phyloP scores from a whole-genome alignment of 176 grass and related monocot genomes.

The Rhipidocladum racemiflorum region DNA sequence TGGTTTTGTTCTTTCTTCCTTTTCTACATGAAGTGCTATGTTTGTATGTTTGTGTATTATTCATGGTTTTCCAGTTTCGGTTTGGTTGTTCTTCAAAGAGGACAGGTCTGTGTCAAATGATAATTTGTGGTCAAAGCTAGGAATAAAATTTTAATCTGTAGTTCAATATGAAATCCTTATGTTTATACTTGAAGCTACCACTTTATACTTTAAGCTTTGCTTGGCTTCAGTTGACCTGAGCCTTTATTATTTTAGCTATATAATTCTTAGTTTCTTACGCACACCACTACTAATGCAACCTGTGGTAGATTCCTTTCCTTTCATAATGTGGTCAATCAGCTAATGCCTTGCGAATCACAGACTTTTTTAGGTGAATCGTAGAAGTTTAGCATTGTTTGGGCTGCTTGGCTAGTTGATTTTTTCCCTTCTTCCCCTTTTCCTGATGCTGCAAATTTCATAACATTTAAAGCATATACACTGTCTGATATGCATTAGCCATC shows the following conservation, averaged over 20 bases:
- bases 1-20: too few species aligned
- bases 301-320: not conserved
- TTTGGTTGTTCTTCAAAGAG: too few species aligned
- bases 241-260: not conserved
- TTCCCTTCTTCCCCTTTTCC: slow-evolving; percentile 3
- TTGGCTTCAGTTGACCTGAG: not conserved
- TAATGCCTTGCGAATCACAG: not conserved
- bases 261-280: not conserved
- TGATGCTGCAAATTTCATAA: not conserved
- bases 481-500: not conserved
- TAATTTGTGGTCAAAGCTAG: too few species aligned
- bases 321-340: not conserved
- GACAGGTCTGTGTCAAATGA: too few species aligned
- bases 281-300: not conserved
- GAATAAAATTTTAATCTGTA: too few species aligned
- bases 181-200: too few species aligned
- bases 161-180: too few species aligned
- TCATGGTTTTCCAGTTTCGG: too few species aligned
- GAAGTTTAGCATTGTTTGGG: not conserved
- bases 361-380: not conserved
- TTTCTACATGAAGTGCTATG: too few species aligned
- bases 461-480: not conserved
- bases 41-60: too few species aligned
- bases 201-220: not conserved
- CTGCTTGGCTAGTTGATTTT: not conserved